A percentile compares a stretch with the other conserved stretches of the same genome.
Conservation (phyloP, 2,329 filamentous ascomycete species). For the Trichoderma gracile region DNA sequence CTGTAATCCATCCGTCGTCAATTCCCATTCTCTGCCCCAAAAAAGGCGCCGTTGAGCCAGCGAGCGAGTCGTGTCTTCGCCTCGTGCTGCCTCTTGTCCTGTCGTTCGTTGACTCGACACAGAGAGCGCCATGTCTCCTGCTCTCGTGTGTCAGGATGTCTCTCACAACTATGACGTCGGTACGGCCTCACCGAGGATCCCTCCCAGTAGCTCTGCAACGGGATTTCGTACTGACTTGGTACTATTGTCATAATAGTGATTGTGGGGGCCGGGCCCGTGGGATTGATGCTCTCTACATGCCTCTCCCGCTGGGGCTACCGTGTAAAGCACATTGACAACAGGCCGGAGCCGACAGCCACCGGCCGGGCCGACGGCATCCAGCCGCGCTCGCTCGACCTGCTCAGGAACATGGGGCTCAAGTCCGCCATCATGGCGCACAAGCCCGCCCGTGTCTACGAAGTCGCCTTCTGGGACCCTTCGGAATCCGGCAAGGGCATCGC, state of each 20-base stretch:
- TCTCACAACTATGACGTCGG: slow-evolving; percentile 23
- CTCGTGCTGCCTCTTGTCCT: neutral
- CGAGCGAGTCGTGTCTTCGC: neutral
- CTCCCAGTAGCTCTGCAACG: neutral
- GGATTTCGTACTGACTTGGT: neutral
- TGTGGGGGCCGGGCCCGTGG: slow-evolving; percentile 84
- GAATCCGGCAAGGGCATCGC: slow-evolving; percentile 58
- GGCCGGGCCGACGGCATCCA: slow-evolving; percentile 91
- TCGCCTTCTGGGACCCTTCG: slow-evolving; percentile 70
- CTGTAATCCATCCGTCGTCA: neutral
- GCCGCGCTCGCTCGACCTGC: slow-evolving; percentile 80
- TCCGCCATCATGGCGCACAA: slow-evolving; percentile 83
- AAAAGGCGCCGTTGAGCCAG: neutral
- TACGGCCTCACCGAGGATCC: neutral
- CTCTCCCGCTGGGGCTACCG: slow-evolving; percentile 91
- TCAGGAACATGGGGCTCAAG: slow-evolving; percentile 89
- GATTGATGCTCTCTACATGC: slow-evolving; percentile 83
- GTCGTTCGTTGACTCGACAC: neutral
- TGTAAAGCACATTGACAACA: slow-evolving; percentile 93
- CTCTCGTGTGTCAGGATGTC: slow-evolving; percentile 12
- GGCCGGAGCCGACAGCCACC: slow-evolving; percentile 78
- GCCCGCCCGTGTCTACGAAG: slow-evolving; percentile 81
- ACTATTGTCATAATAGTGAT: slow-evolving; percentile 59
- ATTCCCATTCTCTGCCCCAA: neutral
- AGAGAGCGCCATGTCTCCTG: slow-evolving; percentile 13